Evolutionary conservation across 2,329 filamentous ascomycete species (phyloP), one percentile per base, ranked within the genome.

Genomic region (Phymatotrichopsis omnivora): DNA sequence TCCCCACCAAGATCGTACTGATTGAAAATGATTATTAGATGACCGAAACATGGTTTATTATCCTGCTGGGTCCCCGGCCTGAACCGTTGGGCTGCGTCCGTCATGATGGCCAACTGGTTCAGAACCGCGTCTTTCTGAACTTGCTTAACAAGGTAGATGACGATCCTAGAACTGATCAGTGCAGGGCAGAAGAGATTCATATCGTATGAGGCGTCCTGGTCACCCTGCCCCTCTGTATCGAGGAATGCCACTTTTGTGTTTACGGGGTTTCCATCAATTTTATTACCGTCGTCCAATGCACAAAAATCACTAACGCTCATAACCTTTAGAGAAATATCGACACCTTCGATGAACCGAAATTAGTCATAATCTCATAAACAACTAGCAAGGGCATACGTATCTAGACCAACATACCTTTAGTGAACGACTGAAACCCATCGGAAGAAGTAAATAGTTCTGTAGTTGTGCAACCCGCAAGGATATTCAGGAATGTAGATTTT

Each of bases 171-270:
- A 16, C 34, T 25, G 19, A 37, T 22, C 8, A 37, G 24, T 5
- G 34, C 34, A 8, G 34, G 34, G 22, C 22, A 25, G 20, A 37
- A 37, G 22, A 37, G 34, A 25, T 25, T 37, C 22, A 37, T 37
- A 16, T 25, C 28, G 22, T 37, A 37, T 8, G 3, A 7, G 34
- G 24, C 34, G 11, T 25, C 34, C 28, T 37, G 34, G 20, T 37
- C 34, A 5, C 34, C 34, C 7, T 37, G 34, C 8, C 34, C 34
- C 12, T 37, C 34, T 25, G 34, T 37, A 37, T 37, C 34, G 34
- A 37, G 34, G 22, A 37, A 37, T 37, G 1, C 34, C 16, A 37
- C n/a, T 5, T 37, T 3, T 25, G 24, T 22, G 6, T 25, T 19
- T n/a, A 25, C n/a, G 34, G 28, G 22, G 19, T 25, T 11, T 5